Percentiles rank a stretch among this genome's conserved stretches.
These are phyloP conservation scores for Fraxinus americana DNA, from an alignment of 257 asterid genomes.

Conservation along the genomic window DNA sequence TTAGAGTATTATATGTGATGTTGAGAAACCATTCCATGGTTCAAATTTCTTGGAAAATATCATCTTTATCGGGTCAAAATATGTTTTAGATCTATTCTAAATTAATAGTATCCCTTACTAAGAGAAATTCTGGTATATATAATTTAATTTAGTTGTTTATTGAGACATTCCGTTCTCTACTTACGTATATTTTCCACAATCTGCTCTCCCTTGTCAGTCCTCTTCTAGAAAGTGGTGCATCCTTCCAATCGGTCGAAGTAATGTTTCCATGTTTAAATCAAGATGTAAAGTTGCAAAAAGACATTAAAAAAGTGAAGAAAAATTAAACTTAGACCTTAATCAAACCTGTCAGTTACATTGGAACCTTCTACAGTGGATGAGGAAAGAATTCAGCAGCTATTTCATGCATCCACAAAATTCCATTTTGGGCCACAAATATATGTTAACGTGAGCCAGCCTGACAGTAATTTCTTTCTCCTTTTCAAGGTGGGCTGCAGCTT, in stretches of 20 bases:
- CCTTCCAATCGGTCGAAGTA: background rate
- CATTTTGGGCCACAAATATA: background rate
- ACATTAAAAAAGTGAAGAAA: background rate
- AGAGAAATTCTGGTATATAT: background rate
- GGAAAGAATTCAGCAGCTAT: background rate
- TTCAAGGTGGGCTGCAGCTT: slow-evolving; percentile 92
- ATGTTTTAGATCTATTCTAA: background rate
- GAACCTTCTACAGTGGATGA: background rate
- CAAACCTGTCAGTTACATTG: background rate
- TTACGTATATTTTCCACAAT: background rate
- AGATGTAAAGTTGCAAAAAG: background rate
- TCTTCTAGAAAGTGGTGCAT: background rate
- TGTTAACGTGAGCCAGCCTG: slow-evolving; percentile 12
- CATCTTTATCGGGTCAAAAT: background rate
- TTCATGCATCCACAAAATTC: background rate
- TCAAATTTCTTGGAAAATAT: background rate
- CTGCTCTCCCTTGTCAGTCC: background rate
- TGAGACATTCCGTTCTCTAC: background rate
- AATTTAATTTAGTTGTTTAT: no score
- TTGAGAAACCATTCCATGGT: background rate
- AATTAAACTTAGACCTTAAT: background rate
- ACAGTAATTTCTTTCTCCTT: slow-evolving; percentile 27
- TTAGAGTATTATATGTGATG: background rate
- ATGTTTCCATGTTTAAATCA: background rate
- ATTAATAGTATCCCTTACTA: background rate